These are phyloP conservation scores for Mortierella sp. DNA, from an alignment of 371 early-diverging fungal genomes.

Conservation along the genomic window DNA sequence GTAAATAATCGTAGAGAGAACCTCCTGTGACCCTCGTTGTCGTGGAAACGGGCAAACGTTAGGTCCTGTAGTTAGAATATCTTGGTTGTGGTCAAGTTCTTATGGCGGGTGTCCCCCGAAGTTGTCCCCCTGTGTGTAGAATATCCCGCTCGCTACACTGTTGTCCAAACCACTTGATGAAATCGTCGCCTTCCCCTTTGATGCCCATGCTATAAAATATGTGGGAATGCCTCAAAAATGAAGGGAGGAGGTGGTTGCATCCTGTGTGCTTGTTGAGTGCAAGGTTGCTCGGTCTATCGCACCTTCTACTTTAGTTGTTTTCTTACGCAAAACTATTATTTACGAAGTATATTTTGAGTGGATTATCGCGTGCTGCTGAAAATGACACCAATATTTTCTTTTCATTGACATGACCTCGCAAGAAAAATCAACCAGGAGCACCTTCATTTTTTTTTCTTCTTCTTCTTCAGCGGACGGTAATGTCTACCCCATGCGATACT, in stretches of 20 bases:
- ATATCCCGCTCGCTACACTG: slow-evolving; percentile 11
- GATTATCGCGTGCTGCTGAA: too few species aligned
- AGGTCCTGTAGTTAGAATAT: slow-evolving; percentile 13
- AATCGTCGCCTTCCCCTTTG: slow-evolving; percentile 13
- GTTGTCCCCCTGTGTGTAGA: slow-evolving; percentile 19
- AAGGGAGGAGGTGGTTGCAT: slow-evolving; percentile 9
- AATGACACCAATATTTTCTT: too few species aligned
- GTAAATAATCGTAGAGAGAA: slow-evolving; percentile 4
- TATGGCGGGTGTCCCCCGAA: slow-evolving; percentile 15
- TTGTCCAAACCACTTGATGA: slow-evolving; percentile 16
- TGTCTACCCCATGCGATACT: too few species aligned
- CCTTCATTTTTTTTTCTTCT: too few species aligned
- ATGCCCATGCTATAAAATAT: slow-evolving; percentile 12
- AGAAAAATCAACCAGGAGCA: too few species aligned
- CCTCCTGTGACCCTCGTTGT: slow-evolving; percentile 12
- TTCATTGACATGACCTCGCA: too few species aligned
- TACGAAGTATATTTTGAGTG: too few species aligned
- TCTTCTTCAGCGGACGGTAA: too few species aligned
- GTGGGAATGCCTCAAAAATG: slow-evolving; percentile 8
- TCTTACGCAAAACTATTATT: too few species aligned
- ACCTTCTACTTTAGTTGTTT: slow-evolving; percentile 7
- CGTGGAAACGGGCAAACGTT: slow-evolving; percentile 15
- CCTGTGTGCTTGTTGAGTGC: slow-evolving; percentile 17
- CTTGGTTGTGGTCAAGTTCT: slow-evolving; percentile 19
- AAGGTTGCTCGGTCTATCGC: slow-evolving; percentile 10